Base-by-base conservation (phyloP, 441 rosid species). In the Erodium moschatum region DNA sequence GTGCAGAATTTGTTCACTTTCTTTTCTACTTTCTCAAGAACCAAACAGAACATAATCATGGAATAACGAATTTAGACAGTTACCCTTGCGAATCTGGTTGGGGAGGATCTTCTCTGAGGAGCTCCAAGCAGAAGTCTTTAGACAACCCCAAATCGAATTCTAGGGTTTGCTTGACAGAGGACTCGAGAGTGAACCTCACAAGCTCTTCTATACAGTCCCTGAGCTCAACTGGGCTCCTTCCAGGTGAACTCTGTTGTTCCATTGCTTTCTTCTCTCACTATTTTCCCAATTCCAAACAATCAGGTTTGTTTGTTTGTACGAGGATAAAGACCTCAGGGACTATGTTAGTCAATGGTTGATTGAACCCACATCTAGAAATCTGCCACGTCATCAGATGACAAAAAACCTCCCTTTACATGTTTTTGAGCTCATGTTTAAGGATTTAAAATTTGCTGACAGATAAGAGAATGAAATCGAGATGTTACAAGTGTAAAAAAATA, bases 101-200 rank as follows among this genome's bases (percentile, higher is more conserved):
- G 58, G 18, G 19, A 4, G 80, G 76, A 6, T 83, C 83, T 52
- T 65, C 76, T 58, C 38, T 10, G 62, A 91, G 83, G 67, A 90
- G 89, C 20, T 76, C 71, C 69, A 82, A 81, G 83, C 87, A 86
- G 76, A 87, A 87, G 40, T 84, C 81, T 6, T 38, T 65, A 35
- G 85, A 81, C n/a, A 92, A 77, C 50, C 66, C 72, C 42, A 88
- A 35, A 76, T 76, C 80, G 68, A 81, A 76, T 35, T 79, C 79
- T 6, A 69, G 76, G 72, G 78, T 75, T 62, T 72, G 71, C 71
- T 75, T 69, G 18, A 81, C 38, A 73, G 73, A 79, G 20, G 85
- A 76, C 5, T 74, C 72, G 5, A 92, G 83, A 11, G 79, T 82
- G 81, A 81, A 85, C 67, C 78, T 85, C 75, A 81, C 48, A 62